Conservation (phyloP, 441 rosid genomes). For the Eruca vesicaria region DNA sequence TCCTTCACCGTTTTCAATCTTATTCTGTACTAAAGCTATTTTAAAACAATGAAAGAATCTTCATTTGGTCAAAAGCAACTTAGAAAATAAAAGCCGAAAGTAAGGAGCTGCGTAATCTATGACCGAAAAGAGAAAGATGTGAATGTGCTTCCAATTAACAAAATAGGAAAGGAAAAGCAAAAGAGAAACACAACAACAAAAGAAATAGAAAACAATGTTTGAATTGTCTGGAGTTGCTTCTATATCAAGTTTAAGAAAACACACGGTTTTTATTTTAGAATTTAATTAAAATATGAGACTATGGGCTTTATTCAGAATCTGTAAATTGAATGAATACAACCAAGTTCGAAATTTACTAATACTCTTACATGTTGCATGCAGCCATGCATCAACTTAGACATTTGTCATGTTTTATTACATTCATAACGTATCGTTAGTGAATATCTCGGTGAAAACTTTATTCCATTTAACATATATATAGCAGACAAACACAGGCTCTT, state of each 20-base stretch:
- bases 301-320: background rate
- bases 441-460: slow-evolving; percentile 9
- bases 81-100: slow-evolving; percentile 31
- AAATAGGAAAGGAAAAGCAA: slow-evolving; percentile 13
- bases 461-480: background rate
- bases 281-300: background rate
- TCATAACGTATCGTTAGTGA: background rate
- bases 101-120: slow-evolving; percentile 22
- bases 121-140: slow-evolving; percentile 9
- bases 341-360: background rate
- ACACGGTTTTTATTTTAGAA: background rate
- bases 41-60: slow-evolving; percentile 26
- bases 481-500: background rate
- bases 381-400: slow-evolving; percentile 9
- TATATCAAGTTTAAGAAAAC: slow-evolving; percentile 22
- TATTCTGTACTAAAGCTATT: slow-evolving; percentile 18
- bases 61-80: slow-evolving; percentile 32
- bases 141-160: slow-evolving; percentile 13
- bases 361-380: background rate
- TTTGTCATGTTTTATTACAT: slow-evolving; percentile 6
- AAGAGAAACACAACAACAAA: slow-evolving; percentile 1
- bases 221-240: slow-evolving; percentile 37
- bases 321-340: background rate
- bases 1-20: slow-evolving; percentile 20
- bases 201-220: slow-evolving; percentile 21